These are phyloP conservation scores for Aristolochia californica DNA, from an alignment of 164 flowering plant species.

Conservation along the genomic window DNA sequence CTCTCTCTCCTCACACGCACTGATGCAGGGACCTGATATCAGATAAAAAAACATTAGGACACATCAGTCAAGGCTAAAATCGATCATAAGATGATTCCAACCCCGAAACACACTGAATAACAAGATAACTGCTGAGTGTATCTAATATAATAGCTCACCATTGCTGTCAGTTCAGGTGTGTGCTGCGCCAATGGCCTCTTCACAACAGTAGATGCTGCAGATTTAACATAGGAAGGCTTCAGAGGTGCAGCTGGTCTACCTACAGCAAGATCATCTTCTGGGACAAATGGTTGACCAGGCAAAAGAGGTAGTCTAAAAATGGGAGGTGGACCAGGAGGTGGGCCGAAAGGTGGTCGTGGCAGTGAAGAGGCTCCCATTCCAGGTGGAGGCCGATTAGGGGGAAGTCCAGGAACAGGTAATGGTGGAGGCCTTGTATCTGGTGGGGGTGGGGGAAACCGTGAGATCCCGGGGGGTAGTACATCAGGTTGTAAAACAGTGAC, in stretches of 20 bases:
- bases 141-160: constrained; percentile 63
- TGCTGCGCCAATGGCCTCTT: constrained; percentile 98
- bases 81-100: no score
- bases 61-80: neutral
- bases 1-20: constrained; percentile 94
- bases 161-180: constrained; percentile 96
- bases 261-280: constrained; percentile 32
- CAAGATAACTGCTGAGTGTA: no score
- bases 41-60: neutral
- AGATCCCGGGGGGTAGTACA: constrained; percentile 73
- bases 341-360: constrained; percentile 70
- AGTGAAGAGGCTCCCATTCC: constrained; percentile 56
- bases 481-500: constrained; percentile 49
- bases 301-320: constrained; percentile 88
- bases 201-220: constrained; percentile 96
- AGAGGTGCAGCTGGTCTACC: constrained; percentile 35
- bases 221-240: constrained; percentile 90
- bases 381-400: constrained; percentile 46
- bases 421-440: constrained; percentile 49
- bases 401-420: constrained; percentile 39
- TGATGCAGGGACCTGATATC: constrained; percentile 86
- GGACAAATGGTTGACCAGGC: constrained; percentile 62
- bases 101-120: no score
- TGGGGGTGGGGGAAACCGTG: constrained; percentile 73
- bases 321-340: constrained; percentile 56